phyloP scores from a whole-genome alignment of 768 basidiomycete genomes.

The Pisolithus orientalis region DNA sequence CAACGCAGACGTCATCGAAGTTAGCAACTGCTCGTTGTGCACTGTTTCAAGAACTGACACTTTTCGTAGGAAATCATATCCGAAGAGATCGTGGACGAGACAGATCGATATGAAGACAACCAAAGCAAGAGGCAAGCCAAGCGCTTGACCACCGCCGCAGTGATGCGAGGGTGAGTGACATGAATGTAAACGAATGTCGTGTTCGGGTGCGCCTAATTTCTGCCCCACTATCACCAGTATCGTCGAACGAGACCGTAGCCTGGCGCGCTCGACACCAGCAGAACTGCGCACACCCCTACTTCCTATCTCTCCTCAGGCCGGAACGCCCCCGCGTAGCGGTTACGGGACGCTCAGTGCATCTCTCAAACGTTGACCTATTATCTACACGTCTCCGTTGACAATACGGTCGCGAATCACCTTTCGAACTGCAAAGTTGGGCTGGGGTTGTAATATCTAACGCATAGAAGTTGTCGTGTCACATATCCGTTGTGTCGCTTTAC shows the following conservation, averaged over 20 bases:
- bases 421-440: background rate
- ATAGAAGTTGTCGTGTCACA: background rate
- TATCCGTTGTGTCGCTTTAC: background rate
- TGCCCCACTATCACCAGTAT: slow-evolving; percentile 31
- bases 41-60: background rate
- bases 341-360: background rate
- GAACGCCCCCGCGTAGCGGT: background rate
- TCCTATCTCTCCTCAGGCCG: background rate
- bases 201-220: background rate
- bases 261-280: slow-evolving; percentile 20
- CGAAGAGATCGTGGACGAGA: slow-evolving; percentile 95
- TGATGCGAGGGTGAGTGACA: slow-evolving; percentile 65
- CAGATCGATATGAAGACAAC: slow-evolving; percentile 86
- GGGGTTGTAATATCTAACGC: no score
- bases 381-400: background rate
- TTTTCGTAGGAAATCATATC: slow-evolving; percentile 79
- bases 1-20: slow-evolving; percentile 68
- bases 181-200: background rate
- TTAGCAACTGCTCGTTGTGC: slow-evolving; percentile 15
- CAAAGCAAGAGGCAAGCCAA: slow-evolving; percentile 69
- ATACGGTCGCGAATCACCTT: background rate
- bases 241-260: slow-evolving; percentile 45
- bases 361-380: background rate
- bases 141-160: slow-evolving; percentile 61
- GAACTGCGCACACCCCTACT: slow-evolving; percentile 35